These are phyloP conservation scores for Metarhizium robertsii DNA, from an alignment of 2,329 filamentous ascomycete species.

Conservation along the genomic window DNA sequence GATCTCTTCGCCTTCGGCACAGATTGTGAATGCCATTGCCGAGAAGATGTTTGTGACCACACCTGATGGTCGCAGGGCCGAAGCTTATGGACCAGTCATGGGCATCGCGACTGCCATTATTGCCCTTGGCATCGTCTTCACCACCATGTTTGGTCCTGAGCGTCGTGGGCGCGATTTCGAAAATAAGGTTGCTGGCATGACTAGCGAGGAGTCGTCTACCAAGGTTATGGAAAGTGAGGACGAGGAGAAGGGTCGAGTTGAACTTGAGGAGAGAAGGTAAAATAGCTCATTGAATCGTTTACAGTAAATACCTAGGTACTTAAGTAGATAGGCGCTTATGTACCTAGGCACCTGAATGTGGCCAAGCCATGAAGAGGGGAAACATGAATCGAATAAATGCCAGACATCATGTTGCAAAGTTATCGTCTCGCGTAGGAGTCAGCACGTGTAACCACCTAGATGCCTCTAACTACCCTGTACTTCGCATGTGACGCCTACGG, in stretches of 20 bases:
- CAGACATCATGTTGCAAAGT: no score
- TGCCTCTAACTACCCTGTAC: no score
- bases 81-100: slow-evolving; percentile 69
- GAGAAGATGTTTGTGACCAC: slow-evolving; percentile 50
- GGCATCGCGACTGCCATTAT: slow-evolving; percentile 70
- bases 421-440: no score
- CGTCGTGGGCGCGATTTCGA: slow-evolving; percentile 64
- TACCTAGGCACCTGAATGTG: background rate
- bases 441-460: no score
- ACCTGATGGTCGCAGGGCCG: slow-evolving; percentile 44
- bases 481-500: no score
- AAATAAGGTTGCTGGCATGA: slow-evolving; percentile 33
- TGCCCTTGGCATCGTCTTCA: slow-evolving; percentile 57
- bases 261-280: slow-evolving; percentile 5
- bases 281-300: background rate
- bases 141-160: slow-evolving; percentile 64
- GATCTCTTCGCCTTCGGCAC: slow-evolving; percentile 61
- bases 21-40: slow-evolving; percentile 68
- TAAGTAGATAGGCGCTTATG: no score
- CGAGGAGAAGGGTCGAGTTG: slow-evolving; percentile 20
- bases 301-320: background rate
- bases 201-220: slow-evolving; percentile 13
- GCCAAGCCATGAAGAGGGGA: no score
- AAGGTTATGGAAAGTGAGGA: slow-evolving; percentile 21
- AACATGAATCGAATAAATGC: no score